phyloP scores from a whole-genome alignment of 805 yeast species.

The Starmera caribaea region DNA sequence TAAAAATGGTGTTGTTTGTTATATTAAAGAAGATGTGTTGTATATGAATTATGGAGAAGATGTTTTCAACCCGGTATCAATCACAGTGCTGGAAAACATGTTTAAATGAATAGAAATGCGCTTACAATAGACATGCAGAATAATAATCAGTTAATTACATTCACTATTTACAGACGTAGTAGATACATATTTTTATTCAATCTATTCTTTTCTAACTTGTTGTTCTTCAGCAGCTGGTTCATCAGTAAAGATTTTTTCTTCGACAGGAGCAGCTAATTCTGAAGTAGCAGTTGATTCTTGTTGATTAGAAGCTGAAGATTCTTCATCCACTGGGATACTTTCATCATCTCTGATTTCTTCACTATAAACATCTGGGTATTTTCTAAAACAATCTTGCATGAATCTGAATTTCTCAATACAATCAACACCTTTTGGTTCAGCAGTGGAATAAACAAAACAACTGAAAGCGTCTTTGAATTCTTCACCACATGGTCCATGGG shows the following conservation, averaged over 20 bases:
- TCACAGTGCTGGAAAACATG: constrained; percentile 17
- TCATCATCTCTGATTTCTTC: constrained; percentile 84
- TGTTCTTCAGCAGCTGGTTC: constrained; percentile 3
- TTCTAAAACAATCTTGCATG: constrained; percentile 93
- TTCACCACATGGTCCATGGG: constrained; percentile 96
- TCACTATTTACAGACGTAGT: not conserved
- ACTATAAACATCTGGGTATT: constrained; percentile 86
- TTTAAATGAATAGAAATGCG: not conserved
- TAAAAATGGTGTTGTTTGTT: constrained; percentile 28
- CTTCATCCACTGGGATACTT: constrained; percentile 24
- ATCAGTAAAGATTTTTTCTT: not conserved
- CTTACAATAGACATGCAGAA: not conserved
- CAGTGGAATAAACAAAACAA: constrained; percentile 88
- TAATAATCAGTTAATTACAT: too few species aligned
- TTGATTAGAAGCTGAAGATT: constrained; percentile 8
- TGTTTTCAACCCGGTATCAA: constrained; percentile 33
- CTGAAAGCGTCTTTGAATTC: constrained; percentile 91
- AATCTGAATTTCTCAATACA: constrained; percentile 83
- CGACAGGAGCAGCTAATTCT: constrained; percentile 7
- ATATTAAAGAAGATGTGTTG: constrained; percentile 56
- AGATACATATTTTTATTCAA: constrained; percentile 4
- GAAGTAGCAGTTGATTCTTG: constrained; percentile 9
- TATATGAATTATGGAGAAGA: constrained; percentile 30
- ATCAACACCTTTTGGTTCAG: constrained; percentile 94
- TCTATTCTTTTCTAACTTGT: constrained; percentile 6